Evolutionary conservation across 2,329 filamentous ascomycete genomes (phyloP).

Genomic region (Penicillium sp.): DNA sequence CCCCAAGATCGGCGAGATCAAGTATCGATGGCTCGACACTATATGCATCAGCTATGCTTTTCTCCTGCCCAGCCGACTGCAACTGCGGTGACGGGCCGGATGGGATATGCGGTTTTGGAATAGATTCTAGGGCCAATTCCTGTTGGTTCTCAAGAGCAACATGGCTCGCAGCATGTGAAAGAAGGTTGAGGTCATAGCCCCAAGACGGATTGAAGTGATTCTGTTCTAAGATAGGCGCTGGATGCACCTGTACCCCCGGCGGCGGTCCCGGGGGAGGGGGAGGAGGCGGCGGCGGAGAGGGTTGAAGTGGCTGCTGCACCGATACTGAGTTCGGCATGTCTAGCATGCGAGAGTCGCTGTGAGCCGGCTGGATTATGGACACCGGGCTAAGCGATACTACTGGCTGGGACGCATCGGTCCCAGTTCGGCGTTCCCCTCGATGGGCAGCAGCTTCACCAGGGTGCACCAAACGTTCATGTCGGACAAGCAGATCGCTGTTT

Average conservation of each 20-base stretch:
- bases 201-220: constrained; percentile 48
- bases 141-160: constrained; percentile 46
- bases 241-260: constrained; percentile 36
- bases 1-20: constrained; percentile 44
- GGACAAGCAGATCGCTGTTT: constrained; percentile 45
- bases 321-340: constrained; percentile 43
- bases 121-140: constrained; percentile 32
- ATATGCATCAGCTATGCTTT: constrained; percentile 40
- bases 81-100: constrained; percentile 35
- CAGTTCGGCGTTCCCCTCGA: constrained; percentile 33
- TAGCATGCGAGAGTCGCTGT: constrained; percentile 42
- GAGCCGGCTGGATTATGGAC: constrained; percentile 33
- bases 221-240: constrained; percentile 38
- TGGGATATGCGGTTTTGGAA: constrained; percentile 32
- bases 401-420: constrained; percentile 20
- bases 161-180: constrained; percentile 48
- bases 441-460: constrained; percentile 39
- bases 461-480: constrained; percentile 48
- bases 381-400: constrained; percentile 32
- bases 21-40: constrained; percentile 43
- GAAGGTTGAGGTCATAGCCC: constrained; percentile 48
- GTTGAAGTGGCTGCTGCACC: constrained; percentile 29
- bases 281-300: not conserved
- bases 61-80: constrained; percentile 29
- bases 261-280: constrained; percentile 24